A percentile compares a stretch with the other conserved stretches of the same genome.
These are phyloP conservation scores for Lepiota venenata DNA, from an alignment of 768 basidiomycete species.

Conservation along the genomic window DNA sequence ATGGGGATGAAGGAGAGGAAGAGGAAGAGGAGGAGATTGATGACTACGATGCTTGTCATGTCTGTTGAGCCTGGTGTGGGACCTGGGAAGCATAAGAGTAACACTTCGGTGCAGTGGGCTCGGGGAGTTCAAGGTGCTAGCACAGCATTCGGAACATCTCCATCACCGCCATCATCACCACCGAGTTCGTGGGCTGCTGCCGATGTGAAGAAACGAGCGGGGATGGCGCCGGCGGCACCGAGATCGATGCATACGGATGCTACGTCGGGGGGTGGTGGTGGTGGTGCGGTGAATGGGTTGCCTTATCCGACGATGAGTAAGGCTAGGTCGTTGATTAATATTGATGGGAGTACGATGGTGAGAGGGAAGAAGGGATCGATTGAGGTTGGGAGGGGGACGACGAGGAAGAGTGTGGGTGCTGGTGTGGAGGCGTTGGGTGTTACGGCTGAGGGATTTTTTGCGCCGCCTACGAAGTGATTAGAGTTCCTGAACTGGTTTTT, in stretches of 20 bases:
- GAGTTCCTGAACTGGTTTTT: slow-evolving; percentile 7
- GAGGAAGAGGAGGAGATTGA: slow-evolving; percentile 70
- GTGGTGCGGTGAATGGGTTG: no score
- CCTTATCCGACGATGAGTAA: slow-evolving; percentile 30
- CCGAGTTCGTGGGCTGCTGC: slow-evolving; percentile 41
- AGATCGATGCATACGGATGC: slow-evolving; percentile 22
- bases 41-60: slow-evolving; percentile 73
- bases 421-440: slow-evolving; percentile 75
- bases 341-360: slow-evolving; percentile 40
- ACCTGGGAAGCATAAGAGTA: slow-evolving; percentile 15
- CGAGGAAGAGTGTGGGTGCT: slow-evolving; percentile 61
- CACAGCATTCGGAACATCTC: slow-evolving; percentile 7
- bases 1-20: slow-evolving; percentile 26
- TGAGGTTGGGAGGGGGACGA: slow-evolving; percentile 59
- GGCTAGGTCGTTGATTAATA: slow-evolving; percentile 61
- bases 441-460: slow-evolving; percentile 78
- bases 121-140: neutral
- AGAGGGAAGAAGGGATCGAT: slow-evolving; percentile 13
- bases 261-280: slow-evolving; percentile 18
- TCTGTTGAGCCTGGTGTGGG: slow-evolving; percentile 47
- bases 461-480: slow-evolving; percentile 36
- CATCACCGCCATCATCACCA: slow-evolving; percentile 16
- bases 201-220: slow-evolving; percentile 19
- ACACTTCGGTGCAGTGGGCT: slow-evolving; percentile 12
- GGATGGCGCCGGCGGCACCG: no score